Conservation (phyloP, 352 stramenopile species). For the Phytophthora crassamura region DNA sequence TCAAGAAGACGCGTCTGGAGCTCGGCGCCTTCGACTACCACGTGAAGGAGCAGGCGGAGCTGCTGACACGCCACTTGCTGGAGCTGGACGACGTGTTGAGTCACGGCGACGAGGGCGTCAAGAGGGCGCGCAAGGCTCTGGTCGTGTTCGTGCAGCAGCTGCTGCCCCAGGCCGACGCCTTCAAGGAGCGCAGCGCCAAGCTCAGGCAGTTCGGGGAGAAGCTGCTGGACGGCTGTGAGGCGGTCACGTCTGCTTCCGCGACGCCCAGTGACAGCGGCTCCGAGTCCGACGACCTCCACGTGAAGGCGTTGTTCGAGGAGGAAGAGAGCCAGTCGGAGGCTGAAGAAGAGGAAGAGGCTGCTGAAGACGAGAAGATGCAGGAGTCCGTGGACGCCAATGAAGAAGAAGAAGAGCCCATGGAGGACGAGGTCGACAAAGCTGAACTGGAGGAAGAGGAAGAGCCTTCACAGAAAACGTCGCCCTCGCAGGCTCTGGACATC, state of each 20-base stretch:
- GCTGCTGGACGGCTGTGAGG: slow-evolving; percentile 25
- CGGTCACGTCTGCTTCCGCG: neutral
- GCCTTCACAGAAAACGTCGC: slow-evolving; percentile 16
- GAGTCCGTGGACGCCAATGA: slow-evolving; percentile 16
- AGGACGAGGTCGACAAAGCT: slow-evolving; percentile 22
- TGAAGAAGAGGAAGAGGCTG: slow-evolving; percentile 29
- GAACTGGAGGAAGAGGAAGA: slow-evolving; percentile 21
- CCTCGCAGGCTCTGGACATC: slow-evolving; percentile 9
- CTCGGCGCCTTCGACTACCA: slow-evolving; percentile 68
- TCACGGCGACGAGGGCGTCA: slow-evolving; percentile 57
- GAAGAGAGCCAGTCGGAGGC: slow-evolving; percentile 27
- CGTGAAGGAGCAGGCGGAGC: slow-evolving; percentile 63
- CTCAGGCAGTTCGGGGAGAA: slow-evolving; percentile 56
- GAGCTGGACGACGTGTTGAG: slow-evolving; percentile 73
- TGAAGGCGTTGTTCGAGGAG: slow-evolving; percentile 34
- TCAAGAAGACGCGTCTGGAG: slow-evolving; percentile 59
- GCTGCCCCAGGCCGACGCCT: slow-evolving; percentile 47
- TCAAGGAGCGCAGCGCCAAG: slow-evolving; percentile 48
- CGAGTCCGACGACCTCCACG: slow-evolving; percentile 37
- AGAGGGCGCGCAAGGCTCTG: slow-evolving; percentile 57
- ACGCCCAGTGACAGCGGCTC: slow-evolving; percentile 21
- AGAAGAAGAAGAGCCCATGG: slow-evolving; percentile 25
- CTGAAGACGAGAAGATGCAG: slow-evolving; percentile 22
- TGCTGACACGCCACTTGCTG: slow-evolving; percentile 61
- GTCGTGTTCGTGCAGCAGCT: slow-evolving; percentile 60